Conservation (phyloP, 177 flowering plant genomes). For the Vitis hybrid region DNA sequence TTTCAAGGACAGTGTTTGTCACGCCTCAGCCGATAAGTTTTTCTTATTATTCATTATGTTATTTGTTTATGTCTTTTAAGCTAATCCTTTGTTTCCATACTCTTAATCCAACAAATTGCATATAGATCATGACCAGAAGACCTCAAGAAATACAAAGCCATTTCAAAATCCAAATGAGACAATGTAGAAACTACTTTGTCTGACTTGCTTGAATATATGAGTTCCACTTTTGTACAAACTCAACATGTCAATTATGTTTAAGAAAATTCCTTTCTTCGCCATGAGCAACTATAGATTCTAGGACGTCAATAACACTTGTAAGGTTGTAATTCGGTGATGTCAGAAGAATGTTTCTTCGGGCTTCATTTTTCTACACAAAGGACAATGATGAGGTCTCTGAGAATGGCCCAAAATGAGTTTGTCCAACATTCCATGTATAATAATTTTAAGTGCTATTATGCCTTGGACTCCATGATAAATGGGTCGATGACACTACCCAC, state of each 20-base stretch:
- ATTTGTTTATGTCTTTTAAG: too few species aligned
- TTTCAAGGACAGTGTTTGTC: too few species aligned
- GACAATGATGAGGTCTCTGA: constrained; percentile 72
- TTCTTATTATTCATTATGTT: too few species aligned
- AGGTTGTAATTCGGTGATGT: constrained; percentile 76
- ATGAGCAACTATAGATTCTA: constrained; percentile 67
- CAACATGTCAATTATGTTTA: constrained; percentile 45
- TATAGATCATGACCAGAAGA: constrained; percentile 85
- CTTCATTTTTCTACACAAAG: constrained; percentile 95
- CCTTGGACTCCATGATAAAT: constrained; percentile 77
- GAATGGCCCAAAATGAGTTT: constrained; percentile 97
- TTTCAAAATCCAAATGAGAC: constrained; percentile 84
- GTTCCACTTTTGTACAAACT: constrained; percentile 83
- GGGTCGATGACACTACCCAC: constrained; percentile 98
- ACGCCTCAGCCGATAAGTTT: too few species aligned
- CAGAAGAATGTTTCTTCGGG: constrained; percentile 73
- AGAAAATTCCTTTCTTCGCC: constrained; percentile 77
- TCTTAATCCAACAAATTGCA: constrained; percentile 28
- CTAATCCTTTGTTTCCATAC: too few species aligned
- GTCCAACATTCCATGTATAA: constrained; percentile 96
- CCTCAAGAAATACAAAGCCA: constrained; percentile 68
- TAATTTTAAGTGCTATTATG: constrained; percentile 82
- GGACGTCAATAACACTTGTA: constrained; percentile 75
- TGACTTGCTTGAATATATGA: constrained; percentile 66
- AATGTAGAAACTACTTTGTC: constrained; percentile 77